Percentiles rank a stretch among this genome's conserved stretches.
These are phyloP conservation scores for Phaffia tasmanica DNA, from an alignment of 768 basidiomycete species.

Conservation along the genomic window DNA sequence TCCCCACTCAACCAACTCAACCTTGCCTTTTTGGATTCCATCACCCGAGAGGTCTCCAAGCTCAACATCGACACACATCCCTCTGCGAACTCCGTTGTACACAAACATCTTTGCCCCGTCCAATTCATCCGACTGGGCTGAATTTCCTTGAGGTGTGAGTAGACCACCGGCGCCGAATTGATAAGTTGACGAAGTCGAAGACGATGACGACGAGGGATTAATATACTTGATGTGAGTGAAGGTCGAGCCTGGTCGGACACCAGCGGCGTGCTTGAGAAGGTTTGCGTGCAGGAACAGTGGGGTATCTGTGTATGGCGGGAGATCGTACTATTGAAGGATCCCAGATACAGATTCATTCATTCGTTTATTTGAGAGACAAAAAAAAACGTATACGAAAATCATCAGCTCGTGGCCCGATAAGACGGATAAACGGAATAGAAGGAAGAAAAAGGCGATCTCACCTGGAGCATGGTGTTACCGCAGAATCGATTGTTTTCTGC, in stretches of 20 bases:
- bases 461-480: constrained; percentile 34
- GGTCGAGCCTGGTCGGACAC: constrained; percentile 20
- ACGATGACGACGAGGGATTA: background rate
- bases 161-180: background rate
- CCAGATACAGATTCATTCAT: background rate
- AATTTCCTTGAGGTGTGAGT: background rate
- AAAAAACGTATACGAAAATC: constrained; percentile 11
- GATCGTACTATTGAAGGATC: constrained; percentile 9
- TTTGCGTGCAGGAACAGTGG: constrained; percentile 34
- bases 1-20: constrained; percentile 5
- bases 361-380: background rate
- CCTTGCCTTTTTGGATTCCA: constrained; percentile 9
- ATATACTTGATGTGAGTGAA: constrained; percentile 28
- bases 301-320: constrained; percentile 2
- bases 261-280: constrained; percentile 38
- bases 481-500: constrained; percentile 36
- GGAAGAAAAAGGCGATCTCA: background rate
- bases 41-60: constrained; percentile 6
- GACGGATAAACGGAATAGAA: background rate
- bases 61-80: constrained; percentile 25
- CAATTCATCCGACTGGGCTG: constrained; percentile 5
- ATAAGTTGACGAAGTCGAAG: constrained; percentile 10
- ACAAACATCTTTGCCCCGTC: constrained; percentile 29
- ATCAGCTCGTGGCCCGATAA: background rate
- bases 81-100: constrained; percentile 16